A percentile compares a stretch with the other conserved stretches of the same genome.
Evolutionary conservation across 441 rosid species (phyloP).

Genomic region (Gossypium schwendimanii): DNA sequence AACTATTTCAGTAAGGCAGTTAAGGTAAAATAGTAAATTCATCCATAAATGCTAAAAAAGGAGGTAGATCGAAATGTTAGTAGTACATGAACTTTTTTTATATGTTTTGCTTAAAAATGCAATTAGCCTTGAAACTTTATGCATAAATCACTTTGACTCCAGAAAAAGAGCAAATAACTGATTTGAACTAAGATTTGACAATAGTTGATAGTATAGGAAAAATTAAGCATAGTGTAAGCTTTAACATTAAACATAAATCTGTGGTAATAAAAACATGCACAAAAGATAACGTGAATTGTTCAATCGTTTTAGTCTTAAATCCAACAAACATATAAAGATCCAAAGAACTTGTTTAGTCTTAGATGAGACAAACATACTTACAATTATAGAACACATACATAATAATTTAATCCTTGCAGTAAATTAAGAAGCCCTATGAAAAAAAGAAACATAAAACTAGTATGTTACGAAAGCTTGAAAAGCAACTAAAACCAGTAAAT

Average conservation of each 20-base stretch:
- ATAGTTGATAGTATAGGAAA: too few species aligned
- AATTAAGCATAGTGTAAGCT: too few species aligned
- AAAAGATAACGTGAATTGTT: not conserved
- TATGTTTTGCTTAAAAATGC: too few species aligned
- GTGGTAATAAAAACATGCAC: not conserved
- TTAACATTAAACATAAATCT: not conserved
- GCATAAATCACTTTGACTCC: too few species aligned
- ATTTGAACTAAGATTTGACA: too few species aligned
- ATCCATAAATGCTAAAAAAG: too few species aligned
- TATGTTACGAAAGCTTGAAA: not conserved
- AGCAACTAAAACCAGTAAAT: not conserved
- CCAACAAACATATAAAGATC: not conserved
- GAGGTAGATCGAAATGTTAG: too few species aligned
- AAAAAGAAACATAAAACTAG: not conserved
- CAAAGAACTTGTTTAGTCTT: not conserved
- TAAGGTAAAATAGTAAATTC: too few species aligned
- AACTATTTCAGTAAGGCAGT: too few species aligned
- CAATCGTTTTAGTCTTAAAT: not conserved
- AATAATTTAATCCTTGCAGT: not conserved
- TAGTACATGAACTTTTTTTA: too few species aligned
- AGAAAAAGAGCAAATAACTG: too few species aligned
- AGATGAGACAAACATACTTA: not conserved
- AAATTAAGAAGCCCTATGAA: constrained; percentile 7
- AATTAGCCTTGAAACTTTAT: too few species aligned
- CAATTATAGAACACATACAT: not conserved